Evolutionary conservation across 2,329 filamentous ascomycete species (phyloP).

Genomic region (Sordariomycetes sp.): DNA sequence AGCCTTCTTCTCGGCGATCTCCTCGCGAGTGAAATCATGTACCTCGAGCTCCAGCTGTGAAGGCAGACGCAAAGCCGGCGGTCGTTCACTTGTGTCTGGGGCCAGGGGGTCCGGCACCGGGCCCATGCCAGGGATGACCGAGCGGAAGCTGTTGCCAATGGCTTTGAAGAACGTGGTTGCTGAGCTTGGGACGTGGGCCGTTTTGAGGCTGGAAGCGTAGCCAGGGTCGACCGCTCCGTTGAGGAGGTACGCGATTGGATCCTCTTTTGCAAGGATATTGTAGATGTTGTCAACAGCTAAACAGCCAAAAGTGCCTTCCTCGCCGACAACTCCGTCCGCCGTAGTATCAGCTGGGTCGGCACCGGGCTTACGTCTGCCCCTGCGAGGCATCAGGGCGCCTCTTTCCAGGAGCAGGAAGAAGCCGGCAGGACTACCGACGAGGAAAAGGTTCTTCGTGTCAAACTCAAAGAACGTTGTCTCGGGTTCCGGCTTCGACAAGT

Average conservation of each 20-base stretch:
- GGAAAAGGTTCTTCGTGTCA: slow-evolving; percentile 80
- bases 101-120: slow-evolving; percentile 17
- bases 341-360: slow-evolving; percentile 54
- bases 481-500: slow-evolving; percentile 28
- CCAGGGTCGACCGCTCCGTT: slow-evolving; percentile 81
- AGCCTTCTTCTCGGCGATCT: slow-evolving; percentile 83
- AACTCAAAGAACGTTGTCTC: slow-evolving; percentile 71
- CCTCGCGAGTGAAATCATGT: slow-evolving; percentile 87
- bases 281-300: slow-evolving; percentile 93
- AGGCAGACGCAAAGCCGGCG: slow-evolving; percentile 36
- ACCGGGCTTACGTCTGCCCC: slow-evolving; percentile 66
- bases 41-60: slow-evolving; percentile 84
- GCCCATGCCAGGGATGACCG: slow-evolving; percentile 46
- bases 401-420: slow-evolving; percentile 88
- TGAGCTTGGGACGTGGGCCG: slow-evolving; percentile 69
- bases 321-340: slow-evolving; percentile 58
- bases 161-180: slow-evolving; percentile 56
- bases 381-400: slow-evolving; percentile 62
- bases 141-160: slow-evolving; percentile 52
- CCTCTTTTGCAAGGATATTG: slow-evolving; percentile 68
- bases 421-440: slow-evolving; percentile 81
- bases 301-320: slow-evolving; percentile 75
- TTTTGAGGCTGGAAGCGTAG: slow-evolving; percentile 69
- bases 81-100: slow-evolving; percentile 23
- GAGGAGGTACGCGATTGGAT: slow-evolving; percentile 80